Evolutionary conservation across 169 alveolate genomes (phyloP).

Genomic region (Hepatocystis sp.): DNA sequence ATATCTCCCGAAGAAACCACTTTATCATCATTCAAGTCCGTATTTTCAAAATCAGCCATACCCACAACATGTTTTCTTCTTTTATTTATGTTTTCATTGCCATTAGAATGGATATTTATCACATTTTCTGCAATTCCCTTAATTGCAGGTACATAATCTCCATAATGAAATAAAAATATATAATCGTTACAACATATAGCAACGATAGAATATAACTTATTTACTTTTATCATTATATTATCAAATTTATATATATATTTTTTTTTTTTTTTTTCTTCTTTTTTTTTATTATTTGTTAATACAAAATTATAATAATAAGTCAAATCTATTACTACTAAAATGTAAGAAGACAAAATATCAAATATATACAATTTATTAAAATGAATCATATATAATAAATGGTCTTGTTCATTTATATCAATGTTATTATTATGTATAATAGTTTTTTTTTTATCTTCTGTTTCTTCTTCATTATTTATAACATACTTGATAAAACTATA

Average conservation of each 20-base stretch:
- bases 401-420: slow-evolving; percentile 45
- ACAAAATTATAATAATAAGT: slow-evolving; percentile 5
- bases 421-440: not conserved
- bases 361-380: slow-evolving; percentile 23
- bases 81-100: no score
- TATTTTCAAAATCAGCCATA: not conserved
- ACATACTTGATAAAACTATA: slow-evolving; percentile 36
- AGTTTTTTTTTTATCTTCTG: not conserved
- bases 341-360: slow-evolving; percentile 62
- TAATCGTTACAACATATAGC: slow-evolving; percentile 32
- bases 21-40: not conserved
- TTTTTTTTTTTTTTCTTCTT: not conserved
- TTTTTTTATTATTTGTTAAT: not conserved
- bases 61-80: not conserved
- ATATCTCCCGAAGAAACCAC: not conserved
- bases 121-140: slow-evolving; percentile 14
- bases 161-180: slow-evolving; percentile 46
- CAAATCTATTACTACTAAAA: slow-evolving; percentile 40
- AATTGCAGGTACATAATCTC: slow-evolving; percentile 30
- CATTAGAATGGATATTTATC: no score
- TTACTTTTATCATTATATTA: slow-evolving; percentile 42
- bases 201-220: slow-evolving; percentile 37
- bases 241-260: not conserved
- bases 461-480: slow-evolving; percentile 2
- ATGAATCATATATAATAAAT: slow-evolving; percentile 25